These are phyloP conservation scores for Oryza officinalis DNA, from an alignment of 176 grass and related monocot genomes.

Conservation along the genomic window DNA sequence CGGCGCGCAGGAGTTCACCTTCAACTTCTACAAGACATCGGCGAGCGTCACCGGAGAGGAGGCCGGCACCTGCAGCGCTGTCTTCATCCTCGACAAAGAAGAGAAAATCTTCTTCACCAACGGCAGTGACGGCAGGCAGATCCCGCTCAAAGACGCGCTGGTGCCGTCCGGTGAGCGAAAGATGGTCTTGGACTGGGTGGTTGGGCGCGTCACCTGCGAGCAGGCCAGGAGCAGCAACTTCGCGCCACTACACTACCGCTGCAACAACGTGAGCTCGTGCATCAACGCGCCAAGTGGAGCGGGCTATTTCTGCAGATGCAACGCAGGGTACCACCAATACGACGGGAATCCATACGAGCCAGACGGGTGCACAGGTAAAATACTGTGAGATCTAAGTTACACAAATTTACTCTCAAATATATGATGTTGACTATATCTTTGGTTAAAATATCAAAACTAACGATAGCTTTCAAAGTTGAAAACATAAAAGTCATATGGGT, in stretches of 20 bases:
- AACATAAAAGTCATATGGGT: too few relatives aligned
- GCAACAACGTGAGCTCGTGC: constrained; percentile 21
- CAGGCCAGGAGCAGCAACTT: background rate
- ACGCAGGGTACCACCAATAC: background rate
- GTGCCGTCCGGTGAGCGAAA: background rate
- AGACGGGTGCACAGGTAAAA: constrained; percentile 33
- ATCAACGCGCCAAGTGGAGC: background rate
- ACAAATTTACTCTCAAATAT: too few relatives aligned
- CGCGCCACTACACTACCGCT: rapidly evolving
- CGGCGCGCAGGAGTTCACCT: background rate
- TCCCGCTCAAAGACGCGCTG: too few relatives aligned
- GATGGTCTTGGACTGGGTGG: constrained; percentile 50
- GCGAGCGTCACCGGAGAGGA: background rate
- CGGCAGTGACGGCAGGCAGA: background rate
- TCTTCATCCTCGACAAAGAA: constrained; percentile 18
- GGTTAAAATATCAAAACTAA: too few relatives aligned
- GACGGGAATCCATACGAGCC: background rate
- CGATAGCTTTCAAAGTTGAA: too few relatives aligned
- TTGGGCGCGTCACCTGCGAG: background rate
- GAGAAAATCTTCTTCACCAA: constrained; percentile 18
- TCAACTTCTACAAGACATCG: background rate
- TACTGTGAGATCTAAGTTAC: too few relatives aligned
- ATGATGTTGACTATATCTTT: too few relatives aligned
- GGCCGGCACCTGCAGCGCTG: constrained; percentile 23
- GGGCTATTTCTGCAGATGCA: constrained; percentile 37